Conservation (phyloP, 495 filamentous ascomycete genomes). For the Haplographium delicatum region DNA sequence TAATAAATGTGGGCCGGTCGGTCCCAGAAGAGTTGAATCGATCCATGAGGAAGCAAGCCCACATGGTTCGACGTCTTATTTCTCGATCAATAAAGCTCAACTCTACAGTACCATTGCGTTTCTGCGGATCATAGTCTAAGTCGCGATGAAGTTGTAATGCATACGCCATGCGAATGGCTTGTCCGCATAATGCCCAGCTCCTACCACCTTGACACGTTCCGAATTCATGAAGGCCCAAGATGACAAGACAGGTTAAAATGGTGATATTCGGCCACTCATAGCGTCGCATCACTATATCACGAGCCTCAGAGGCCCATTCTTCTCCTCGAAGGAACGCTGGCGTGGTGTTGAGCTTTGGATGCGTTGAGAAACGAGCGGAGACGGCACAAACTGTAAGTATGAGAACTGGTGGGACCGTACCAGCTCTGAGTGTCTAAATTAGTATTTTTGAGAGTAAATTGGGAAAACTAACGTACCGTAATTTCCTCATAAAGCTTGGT, state of each 20-base stretch:
- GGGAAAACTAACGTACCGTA: slow-evolving; percentile 45
- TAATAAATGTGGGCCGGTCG: slow-evolving; percentile 85
- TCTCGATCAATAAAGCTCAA: slow-evolving; percentile 90
- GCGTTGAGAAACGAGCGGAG: slow-evolving; percentile 90
- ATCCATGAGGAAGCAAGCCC: slow-evolving; percentile 97
- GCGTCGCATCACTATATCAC: slow-evolving; percentile 74
- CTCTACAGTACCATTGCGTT: slow-evolving; percentile 58
- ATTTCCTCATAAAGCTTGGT: slow-evolving; percentile 87
- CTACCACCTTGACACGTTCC: slow-evolving; percentile 94
- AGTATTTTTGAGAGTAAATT: background rate
- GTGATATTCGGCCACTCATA: slow-evolving; percentile 97
- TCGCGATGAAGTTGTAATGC: slow-evolving; percentile 92
- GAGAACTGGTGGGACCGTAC: slow-evolving; percentile 71
- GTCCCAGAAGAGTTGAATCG: slow-evolving; percentile 95
- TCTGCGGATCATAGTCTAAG: slow-evolving; percentile 76
- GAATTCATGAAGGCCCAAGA: slow-evolving; percentile 91
- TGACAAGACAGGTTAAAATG: slow-evolving; percentile 79
- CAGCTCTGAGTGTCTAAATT: slow-evolving; percentile 34
- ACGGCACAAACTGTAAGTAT: slow-evolving; percentile 89
- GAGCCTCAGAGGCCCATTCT: slow-evolving; percentile 78
- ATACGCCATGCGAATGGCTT: slow-evolving; percentile 95
- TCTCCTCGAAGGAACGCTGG: slow-evolving; percentile 90
- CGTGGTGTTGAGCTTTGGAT: slow-evolving; percentile 76
- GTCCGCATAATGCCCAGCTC: slow-evolving; percentile 92
- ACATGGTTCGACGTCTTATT: slow-evolving; percentile 91